These are phyloP conservation scores for Cladophialophora bantiana DNA, from an alignment of 2,329 filamentous ascomycete species.

Conservation along the genomic window DNA sequence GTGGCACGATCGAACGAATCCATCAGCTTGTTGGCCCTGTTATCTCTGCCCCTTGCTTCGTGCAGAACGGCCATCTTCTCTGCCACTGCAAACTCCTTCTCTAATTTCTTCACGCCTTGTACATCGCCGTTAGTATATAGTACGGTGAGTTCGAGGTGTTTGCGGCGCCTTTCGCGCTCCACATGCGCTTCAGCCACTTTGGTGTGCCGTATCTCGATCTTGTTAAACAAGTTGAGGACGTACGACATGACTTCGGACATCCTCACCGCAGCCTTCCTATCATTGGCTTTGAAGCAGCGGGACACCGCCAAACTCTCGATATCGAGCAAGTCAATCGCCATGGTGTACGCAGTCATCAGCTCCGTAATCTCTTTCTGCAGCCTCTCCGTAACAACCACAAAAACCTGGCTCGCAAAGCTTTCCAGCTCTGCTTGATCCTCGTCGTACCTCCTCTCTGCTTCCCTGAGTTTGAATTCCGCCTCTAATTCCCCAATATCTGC, in stretches of 20 bases:
- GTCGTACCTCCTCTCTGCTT: conserved; percentile 59
- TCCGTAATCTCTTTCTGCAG: conserved; percentile 59
- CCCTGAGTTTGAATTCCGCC: conserved; percentile 61
- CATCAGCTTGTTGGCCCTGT: conserved; percentile 59
- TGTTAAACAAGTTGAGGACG: conserved; percentile 55
- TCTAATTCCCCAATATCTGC: conserved; percentile 63
- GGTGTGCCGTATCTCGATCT: conserved; percentile 58
- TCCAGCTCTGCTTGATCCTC: conserved; percentile 62
- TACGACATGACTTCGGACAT: conserved; percentile 54
- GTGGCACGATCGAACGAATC: conserved; percentile 58
- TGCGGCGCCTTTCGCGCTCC: conserved; percentile 62
- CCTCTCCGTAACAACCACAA: conserved; percentile 57
- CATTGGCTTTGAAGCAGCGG: conserved; percentile 29
- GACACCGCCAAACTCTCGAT: conserved; percentile 48
- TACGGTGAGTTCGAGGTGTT: conserved; percentile 61
- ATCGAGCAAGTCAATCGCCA: conserved; percentile 52
- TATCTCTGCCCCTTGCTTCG: conserved; percentile 58
- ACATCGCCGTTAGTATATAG: conserved; percentile 55
- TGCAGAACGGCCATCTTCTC: conserved; percentile 60
- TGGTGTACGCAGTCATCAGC: conserved; percentile 56
- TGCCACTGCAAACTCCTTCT: conserved; percentile 58
- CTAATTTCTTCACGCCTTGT: conserved; percentile 57
- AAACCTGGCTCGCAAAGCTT: conserved; percentile 58
- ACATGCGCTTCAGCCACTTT: conserved; percentile 58
- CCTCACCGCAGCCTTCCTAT: conserved; percentile 41